A percentile compares a stretch with the other conserved stretches of the same genome.
These are phyloP conservation scores for Globisporangium barbulae DNA, from an alignment of 352 stramenopile genomes.

Conservation along the genomic window DNA sequence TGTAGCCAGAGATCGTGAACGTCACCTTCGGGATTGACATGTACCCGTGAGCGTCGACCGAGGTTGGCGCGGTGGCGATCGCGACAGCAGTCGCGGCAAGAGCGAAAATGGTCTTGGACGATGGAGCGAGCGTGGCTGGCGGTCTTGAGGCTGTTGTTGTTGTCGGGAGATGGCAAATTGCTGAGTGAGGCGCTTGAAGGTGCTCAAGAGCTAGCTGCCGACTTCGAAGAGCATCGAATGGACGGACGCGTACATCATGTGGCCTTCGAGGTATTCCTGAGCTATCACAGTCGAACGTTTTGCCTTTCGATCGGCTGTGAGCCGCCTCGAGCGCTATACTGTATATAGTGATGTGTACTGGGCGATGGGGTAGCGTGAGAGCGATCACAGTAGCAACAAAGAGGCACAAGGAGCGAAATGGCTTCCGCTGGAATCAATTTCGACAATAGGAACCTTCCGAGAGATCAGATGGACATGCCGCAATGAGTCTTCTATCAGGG, in stretches of 20 bases:
- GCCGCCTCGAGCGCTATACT: neutral
- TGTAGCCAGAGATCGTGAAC: constrained; percentile 10
- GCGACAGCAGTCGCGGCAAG: neutral
- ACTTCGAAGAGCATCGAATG: neutral
- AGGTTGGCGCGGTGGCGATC: neutral
- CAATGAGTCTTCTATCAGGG: no score
- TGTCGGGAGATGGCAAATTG: neutral
- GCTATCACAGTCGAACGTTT: neutral
- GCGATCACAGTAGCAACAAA: neutral
- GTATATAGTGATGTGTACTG: neutral
- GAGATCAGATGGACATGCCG: neutral
- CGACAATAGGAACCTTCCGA: neutral
- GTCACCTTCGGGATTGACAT: constrained; percentile 11
- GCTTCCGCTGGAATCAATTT: constrained; percentile 1
- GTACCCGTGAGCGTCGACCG: constrained; percentile 4
- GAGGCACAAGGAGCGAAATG: neutral
- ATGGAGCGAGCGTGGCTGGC: constrained; percentile 7
- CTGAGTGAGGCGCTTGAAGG: neutral
- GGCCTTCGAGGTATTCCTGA: neutral
- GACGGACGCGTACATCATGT: neutral
- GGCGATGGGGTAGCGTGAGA: neutral
- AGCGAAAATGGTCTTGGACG: constrained; percentile 8
- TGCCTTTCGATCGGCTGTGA: no score
- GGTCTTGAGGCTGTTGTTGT: neutral
- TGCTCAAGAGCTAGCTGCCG: neutral